These are phyloP conservation scores for Saccharomycopsis javanensis DNA, from an alignment of 805 yeast genomes.

Conservation along the genomic window DNA sequence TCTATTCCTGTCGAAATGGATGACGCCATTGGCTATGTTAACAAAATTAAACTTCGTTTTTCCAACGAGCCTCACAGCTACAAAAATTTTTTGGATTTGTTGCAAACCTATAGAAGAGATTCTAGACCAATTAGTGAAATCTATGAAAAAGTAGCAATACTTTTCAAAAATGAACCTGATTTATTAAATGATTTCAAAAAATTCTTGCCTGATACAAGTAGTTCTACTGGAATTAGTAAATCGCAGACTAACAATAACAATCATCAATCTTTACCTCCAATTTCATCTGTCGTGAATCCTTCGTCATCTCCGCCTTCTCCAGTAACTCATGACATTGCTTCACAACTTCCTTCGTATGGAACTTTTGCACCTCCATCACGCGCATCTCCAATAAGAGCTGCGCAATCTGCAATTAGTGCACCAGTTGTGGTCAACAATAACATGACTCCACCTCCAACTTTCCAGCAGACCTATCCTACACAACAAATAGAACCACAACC, in stretches of 20 bases:
- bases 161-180: slow-evolving; percentile 91
- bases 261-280: neutral
- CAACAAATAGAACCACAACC: neutral
- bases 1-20: slow-evolving; percentile 64
- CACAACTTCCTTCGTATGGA: slow-evolving; percentile 24
- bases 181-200: slow-evolving; percentile 89
- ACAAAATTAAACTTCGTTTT: slow-evolving; percentile 89
- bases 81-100: slow-evolving; percentile 86
- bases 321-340: slow-evolving; percentile 15
- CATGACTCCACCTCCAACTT: neutral
- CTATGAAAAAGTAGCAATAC: slow-evolving; percentile 79
- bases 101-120: slow-evolving; percentile 94
- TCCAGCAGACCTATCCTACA: neutral
- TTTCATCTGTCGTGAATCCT: neutral
- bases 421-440: neutral
- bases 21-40: slow-evolving; percentile 93
- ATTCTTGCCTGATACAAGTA: slow-evolving; percentile 68
- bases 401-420: neutral
- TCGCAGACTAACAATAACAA: neutral
- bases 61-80: slow-evolving; percentile 92
- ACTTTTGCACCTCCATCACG: slow-evolving; percentile 26
- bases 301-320: slow-evolving; percentile 50
- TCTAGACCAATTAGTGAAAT: slow-evolving; percentile 94
- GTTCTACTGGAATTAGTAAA: neutral
- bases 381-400: neutral